A percentile compares a stretch with the other conserved stretches of the same genome.
Conservation (phyloP, 2,329 filamentous ascomycete species). For the Tolypocladium cylindrosporum region DNA sequence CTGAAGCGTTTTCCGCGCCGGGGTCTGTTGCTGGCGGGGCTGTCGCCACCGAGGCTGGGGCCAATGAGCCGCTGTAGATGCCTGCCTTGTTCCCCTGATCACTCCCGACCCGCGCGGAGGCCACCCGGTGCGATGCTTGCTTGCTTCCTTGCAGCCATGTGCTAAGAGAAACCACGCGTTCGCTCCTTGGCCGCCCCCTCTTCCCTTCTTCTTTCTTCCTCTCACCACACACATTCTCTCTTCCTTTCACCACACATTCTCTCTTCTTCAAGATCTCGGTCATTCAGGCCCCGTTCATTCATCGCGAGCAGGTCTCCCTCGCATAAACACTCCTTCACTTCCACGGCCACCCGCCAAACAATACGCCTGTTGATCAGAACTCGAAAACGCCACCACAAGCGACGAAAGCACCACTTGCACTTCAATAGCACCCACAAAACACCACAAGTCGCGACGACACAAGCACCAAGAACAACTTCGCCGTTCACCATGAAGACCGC, state of each 20-base stretch:
- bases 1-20: not conserved
- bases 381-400: not conserved
- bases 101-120: too few relatives aligned
- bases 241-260: not conserved
- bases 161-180: not conserved
- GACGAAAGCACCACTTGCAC: not conserved
- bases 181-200: conserved; percentile 1
- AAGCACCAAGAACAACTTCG: not conserved
- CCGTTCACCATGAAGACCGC: conserved; percentile 31
- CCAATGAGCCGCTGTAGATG: not conserved
- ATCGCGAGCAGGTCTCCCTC: conserved; percentile 4
- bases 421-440: not conserved
- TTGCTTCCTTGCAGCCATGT: not conserved
- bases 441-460: conserved; percentile 3
- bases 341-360: not conserved
- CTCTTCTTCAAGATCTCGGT: not conserved
- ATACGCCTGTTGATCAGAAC: conserved; percentile 1
- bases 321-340: conserved; percentile 5
- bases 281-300: conserved; percentile 4
- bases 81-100: not conserved
- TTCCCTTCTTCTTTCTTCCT: not conserved
- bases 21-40: not conserved
- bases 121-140: too few relatives aligned
- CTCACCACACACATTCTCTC: not conserved
- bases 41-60: not conserved